Conservation (phyloP, 1,284 basidiomycete species). For the Pulveroboletus sp. region DNA sequence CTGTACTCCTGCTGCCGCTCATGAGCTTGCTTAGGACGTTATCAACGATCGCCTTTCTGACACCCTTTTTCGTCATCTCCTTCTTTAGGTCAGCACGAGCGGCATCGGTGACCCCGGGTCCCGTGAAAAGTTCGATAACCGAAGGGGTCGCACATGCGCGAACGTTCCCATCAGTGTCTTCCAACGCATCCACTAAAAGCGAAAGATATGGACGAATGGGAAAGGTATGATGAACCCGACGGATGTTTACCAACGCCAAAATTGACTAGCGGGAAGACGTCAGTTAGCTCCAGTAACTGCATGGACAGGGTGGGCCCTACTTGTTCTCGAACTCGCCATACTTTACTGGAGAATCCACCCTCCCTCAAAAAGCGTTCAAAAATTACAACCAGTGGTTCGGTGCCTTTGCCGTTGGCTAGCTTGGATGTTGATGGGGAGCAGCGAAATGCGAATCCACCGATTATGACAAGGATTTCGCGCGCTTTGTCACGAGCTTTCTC, state of each 20-base stretch:
- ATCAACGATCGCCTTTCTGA: conserved; percentile 85
- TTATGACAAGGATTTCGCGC: conserved; percentile 68
- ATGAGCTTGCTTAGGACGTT: conserved; percentile 65
- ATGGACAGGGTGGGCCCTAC: conserved; percentile 45
- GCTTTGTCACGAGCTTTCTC: conserved; percentile 76
- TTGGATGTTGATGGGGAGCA: conserved; percentile 46
- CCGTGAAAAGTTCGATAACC: conserved; percentile 83
- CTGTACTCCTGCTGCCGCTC: conserved; percentile 37
- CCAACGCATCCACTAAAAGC: conserved; percentile 79
- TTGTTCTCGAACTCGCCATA: conserved; percentile 83
- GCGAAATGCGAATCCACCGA: conserved; percentile 73
- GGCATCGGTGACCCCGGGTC: conserved; percentile 76
- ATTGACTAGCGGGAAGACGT: conserved; percentile 50
- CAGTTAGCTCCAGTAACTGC: background rate
- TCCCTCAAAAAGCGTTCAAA: conserved; percentile 81
- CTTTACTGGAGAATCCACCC: conserved; percentile 72
- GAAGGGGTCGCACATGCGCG: conserved; percentile 83
- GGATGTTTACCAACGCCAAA: conserved; percentile 66
- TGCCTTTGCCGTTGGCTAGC: conserved; percentile 66
- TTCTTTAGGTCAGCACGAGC: conserved; percentile 94
- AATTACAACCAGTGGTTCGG: conserved; percentile 71
- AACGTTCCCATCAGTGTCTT: conserved; percentile 90
- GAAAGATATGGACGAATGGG: conserved; percentile 84
- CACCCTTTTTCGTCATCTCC: conserved; percentile 80
- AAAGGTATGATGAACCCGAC: conserved; percentile 66